Base-by-base conservation (phyloP, 305 asterid species). In the Nicotiana rustica region DNA sequence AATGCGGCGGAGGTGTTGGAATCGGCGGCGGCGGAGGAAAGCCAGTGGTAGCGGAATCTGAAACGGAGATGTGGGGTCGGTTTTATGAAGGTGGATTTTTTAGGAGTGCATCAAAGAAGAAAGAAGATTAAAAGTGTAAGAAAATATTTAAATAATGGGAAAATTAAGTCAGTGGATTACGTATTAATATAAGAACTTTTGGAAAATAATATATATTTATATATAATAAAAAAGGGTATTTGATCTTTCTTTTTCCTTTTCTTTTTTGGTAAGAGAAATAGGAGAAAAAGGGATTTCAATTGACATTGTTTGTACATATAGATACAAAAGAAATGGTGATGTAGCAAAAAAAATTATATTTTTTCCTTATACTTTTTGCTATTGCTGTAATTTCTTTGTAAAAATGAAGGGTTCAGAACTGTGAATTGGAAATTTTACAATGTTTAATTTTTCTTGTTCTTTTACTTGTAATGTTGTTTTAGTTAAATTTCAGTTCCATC, bases 11-110 rank as follows among this genome's bases (percentile, higher is more conserved):
- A 3, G 69, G 84, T 38, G 83, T 76, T 56, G 62, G 47, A 88
- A 90, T 1, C 47, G 47, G 47, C 10, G 87, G 88, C 70, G 0
- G 77, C 2, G 47, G 5, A 14, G 79, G 38, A 6, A 47, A 47
- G 1, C 3, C 77, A 14, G 87, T 84, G 13, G 6, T 85, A 67
- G 86, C 78, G 19, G 36, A 81, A 15, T 97, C 92, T 1, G 92
- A 88, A 29, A 49, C 88, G 15, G 92, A 91, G 88, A 85, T 92
- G 91, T 90, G 89, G 93, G 86, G 85, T 33, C 85, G 85, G 68
- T 91, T 92, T 67, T 78, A 92, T 70, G 89, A 89, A 62, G 89
- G 89, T 33, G 95, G 96, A 31, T 93, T 93, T 67, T 92, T 95
- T 95, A 85, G 96, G 82, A 92, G 93, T 66, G 31, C 79, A 77